These are phyloP conservation scores for Allantophomopsis lycopodina DNA, from an alignment of 2,329 filamentous ascomycete genomes.

Conservation along the genomic window DNA sequence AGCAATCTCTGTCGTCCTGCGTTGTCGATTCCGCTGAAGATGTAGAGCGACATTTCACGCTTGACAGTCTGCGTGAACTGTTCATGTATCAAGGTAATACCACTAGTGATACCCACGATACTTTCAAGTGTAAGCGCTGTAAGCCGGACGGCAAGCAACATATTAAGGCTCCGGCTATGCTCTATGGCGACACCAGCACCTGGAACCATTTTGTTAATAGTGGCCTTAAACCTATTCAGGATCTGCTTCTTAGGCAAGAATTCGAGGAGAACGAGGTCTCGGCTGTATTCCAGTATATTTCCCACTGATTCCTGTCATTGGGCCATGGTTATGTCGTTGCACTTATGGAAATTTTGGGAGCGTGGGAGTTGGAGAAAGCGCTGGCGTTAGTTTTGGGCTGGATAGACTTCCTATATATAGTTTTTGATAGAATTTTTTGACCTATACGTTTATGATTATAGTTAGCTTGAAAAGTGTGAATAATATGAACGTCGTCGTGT, in stretches of 20 bases:
- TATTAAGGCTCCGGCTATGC: constrained; percentile 84
- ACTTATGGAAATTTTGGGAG: too few species aligned
- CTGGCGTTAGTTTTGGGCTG: too few species aligned
- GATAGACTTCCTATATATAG: too few species aligned
- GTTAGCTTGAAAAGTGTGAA: too few species aligned
- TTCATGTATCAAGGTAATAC: constrained; percentile 86
- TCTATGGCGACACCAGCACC: constrained; percentile 97
- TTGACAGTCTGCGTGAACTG: constrained; percentile 80
- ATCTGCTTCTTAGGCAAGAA: constrained; percentile 81
- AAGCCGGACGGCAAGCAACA: constrained; percentile 75
- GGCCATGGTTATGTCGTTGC: too few species aligned
- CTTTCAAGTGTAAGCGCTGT: constrained; percentile 96
- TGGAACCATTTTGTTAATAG: constrained; percentile 96
- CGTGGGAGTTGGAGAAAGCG: too few species aligned
- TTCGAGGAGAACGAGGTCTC: constrained; percentile 67
- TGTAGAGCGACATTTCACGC: constrained; percentile 89
- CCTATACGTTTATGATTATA: too few species aligned
- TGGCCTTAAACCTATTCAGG: constrained; percentile 71
- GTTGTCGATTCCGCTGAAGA: constrained; percentile 96
- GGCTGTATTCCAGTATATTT: constrained; percentile 97
- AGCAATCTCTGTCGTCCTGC: constrained; percentile 89
- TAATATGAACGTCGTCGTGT: too few species aligned
- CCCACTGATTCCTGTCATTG: constrained; percentile 39
- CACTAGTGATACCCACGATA: constrained; percentile 89
- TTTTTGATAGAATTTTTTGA: too few species aligned